Evolutionary conservation across 176 grass and related monocot species (phyloP).

Genomic region (Saccharum spontaneum): DNA sequence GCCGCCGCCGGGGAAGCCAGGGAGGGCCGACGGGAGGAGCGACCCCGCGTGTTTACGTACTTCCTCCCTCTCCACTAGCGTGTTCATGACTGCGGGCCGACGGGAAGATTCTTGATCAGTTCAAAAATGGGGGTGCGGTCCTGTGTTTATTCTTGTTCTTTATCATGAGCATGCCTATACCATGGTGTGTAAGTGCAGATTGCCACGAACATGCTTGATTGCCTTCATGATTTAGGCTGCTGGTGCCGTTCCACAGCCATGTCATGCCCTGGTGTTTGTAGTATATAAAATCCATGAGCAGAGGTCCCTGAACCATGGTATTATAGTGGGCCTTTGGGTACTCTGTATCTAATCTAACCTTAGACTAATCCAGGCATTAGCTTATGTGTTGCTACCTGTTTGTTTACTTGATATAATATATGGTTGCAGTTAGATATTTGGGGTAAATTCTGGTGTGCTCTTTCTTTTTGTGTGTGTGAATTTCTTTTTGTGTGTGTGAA

Average conservation of each 20-base stretch:
- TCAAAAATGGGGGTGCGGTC: too few relatives aligned
- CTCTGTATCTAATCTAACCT: constrained; percentile 11
- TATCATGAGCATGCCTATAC: too few relatives aligned
- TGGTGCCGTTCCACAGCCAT: constrained; percentile 24
- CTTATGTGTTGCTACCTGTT: not conserved
- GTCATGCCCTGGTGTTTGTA: constrained; percentile 19
- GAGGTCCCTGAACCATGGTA: constrained; percentile 19
- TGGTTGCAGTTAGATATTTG: constrained; percentile 29
- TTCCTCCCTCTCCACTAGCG: too few relatives aligned
- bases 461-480: not conserved
- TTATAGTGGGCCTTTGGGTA: not conserved
- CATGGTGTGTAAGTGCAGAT: too few relatives aligned
- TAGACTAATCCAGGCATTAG: not conserved
- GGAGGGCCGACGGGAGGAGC: too few relatives aligned
- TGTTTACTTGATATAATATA: not conserved
- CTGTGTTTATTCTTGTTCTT: too few relatives aligned
- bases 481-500: too few relatives aligned
- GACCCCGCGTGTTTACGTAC: too few relatives aligned
- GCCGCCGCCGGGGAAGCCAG: too few relatives aligned
- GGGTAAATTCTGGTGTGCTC: not conserved
- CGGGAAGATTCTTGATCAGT: too few relatives aligned
- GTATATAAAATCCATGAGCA: constrained; percentile 28
- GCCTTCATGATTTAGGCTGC: constrained; percentile 41
- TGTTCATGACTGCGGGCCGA: too few relatives aligned
- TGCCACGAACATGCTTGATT: too few relatives aligned